A percentile compares a stretch with the other conserved stretches of the same genome.
These are phyloP conservation scores for Lentinula edodes DNA, from an alignment of 768 basidiomycete species.

Conservation along the genomic window DNA sequence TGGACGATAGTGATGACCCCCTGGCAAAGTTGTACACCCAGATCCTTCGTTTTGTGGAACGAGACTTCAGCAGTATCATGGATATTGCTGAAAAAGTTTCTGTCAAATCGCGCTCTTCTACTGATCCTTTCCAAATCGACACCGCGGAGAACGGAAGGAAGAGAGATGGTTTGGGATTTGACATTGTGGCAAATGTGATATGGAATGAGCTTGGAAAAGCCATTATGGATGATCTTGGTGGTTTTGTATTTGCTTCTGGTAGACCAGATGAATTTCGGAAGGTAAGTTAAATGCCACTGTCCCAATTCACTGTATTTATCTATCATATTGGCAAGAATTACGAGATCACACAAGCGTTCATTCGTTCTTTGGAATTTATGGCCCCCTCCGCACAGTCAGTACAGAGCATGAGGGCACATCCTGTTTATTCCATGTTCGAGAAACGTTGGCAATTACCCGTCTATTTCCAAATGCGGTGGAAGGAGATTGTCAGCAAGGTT, in stretches of 20 bases:
- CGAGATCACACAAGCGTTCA: slow-evolving; percentile 76
- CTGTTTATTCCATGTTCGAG: slow-evolving; percentile 67
- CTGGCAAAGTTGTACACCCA: slow-evolving; percentile 78
- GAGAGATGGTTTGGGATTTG: slow-evolving; percentile 45
- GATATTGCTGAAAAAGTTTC: slow-evolving; percentile 67
- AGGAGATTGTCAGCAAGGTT: slow-evolving; percentile 76
- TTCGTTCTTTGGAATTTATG: slow-evolving; percentile 74
- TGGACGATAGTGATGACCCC: slow-evolving; percentile 63
- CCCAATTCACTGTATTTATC: slow-evolving; percentile 2
- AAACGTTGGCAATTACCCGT: slow-evolving; percentile 93
- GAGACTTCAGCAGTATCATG: slow-evolving; percentile 71
- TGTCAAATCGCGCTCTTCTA: slow-evolving; percentile 32
- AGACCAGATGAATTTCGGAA: slow-evolving; percentile 85
- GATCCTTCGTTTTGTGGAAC: slow-evolving; percentile 74
- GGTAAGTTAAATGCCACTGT: slow-evolving; percentile 35
- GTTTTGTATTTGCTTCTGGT: slow-evolving; percentile 84
- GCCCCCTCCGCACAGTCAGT: slow-evolving; percentile 73
- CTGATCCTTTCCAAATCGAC: neutral
- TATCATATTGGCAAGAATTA: slow-evolving; percentile 54
- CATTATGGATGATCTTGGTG: slow-evolving; percentile 82
- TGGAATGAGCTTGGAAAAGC: slow-evolving; percentile 82
- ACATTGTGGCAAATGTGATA: slow-evolving; percentile 83
- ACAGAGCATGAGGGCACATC: slow-evolving; percentile 65
- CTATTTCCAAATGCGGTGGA: slow-evolving; percentile 97
- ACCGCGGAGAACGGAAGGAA: slow-evolving; percentile 7